Evolutionary conservation across 78 protist species (phyloP).

Genomic region (Tieghemostelium lacteum): DNA sequence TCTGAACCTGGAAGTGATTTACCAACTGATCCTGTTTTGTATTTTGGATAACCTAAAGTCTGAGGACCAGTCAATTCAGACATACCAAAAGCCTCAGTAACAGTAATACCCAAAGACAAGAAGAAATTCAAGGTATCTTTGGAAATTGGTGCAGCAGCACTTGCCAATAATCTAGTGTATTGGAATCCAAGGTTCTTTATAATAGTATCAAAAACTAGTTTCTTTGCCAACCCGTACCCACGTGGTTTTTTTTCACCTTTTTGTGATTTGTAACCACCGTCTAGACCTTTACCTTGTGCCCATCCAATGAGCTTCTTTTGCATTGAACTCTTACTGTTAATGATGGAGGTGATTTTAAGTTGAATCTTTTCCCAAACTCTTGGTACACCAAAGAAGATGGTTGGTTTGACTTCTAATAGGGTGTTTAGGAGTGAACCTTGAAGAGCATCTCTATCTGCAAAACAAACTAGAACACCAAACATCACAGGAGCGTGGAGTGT

Average conservation of each 20-base stretch:
- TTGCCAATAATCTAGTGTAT: slow-evolving; percentile 51
- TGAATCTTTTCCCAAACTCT: slow-evolving; percentile 95
- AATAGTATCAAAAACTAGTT: slow-evolving; percentile 78
- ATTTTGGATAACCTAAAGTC: slow-evolving; percentile 41
- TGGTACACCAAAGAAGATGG: slow-evolving; percentile 89
- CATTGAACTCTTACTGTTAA: slow-evolving; percentile 37
- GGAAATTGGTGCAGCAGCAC: slow-evolving; percentile 93
- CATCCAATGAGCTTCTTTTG: slow-evolving; percentile 70
- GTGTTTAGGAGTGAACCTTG: slow-evolving; percentile 77
- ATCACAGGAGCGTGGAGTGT: slow-evolving; percentile 79
- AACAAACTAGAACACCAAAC: slow-evolving; percentile 72
- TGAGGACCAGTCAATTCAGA: slow-evolving; percentile 86
- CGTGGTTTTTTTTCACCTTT: slow-evolving; percentile 71
- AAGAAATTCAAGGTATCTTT: slow-evolving; percentile 83
- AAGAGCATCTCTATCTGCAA: slow-evolving; percentile 86
- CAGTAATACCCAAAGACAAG: slow-evolving; percentile 77
- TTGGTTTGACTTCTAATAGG: slow-evolving; percentile 85
- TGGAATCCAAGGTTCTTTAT: slow-evolving; percentile 83
- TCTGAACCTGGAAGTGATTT: slow-evolving; percentile 72
- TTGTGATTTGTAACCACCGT: slow-evolving; percentile 68
- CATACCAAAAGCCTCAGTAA: slow-evolving; percentile 91
- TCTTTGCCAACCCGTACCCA: slow-evolving; percentile 75
- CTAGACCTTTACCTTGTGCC: slow-evolving; percentile 82
- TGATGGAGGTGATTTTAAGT: slow-evolving; percentile 43
- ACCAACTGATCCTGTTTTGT: slow-evolving; percentile 80